These are phyloP conservation scores for Cryptosporidium tyzzeri DNA, from an alignment of 169 alveolate species.

Conservation along the genomic window DNA sequence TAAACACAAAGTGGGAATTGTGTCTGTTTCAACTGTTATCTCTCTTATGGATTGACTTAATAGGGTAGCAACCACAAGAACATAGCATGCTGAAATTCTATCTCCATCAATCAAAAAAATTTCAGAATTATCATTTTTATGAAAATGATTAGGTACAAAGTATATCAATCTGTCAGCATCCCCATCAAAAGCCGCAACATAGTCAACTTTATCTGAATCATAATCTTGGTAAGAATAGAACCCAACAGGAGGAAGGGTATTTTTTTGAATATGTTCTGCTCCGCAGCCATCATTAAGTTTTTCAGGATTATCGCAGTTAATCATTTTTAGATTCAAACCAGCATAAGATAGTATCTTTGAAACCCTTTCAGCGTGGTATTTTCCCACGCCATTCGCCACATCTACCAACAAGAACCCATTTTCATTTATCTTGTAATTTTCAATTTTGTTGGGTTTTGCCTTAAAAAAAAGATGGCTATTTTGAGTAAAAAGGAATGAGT, in stretches of 20 bases:
- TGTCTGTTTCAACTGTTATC: background rate
- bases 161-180: constrained; percentile 92
- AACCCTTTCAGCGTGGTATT: constrained; percentile 74
- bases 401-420: constrained; percentile 79
- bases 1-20: constrained; percentile 53
- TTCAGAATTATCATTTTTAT: constrained; percentile 21
- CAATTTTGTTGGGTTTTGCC: background rate
- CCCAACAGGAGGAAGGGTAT: constrained; percentile 79
- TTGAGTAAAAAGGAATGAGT: background rate
- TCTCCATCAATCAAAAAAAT: constrained; percentile 80
- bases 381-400: constrained; percentile 86
- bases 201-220: constrained; percentile 28
- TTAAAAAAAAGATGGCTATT: background rate
- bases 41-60: constrained; percentile 12
- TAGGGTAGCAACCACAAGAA: constrained; percentile 37
- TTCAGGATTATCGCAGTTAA: constrained; percentile 77
- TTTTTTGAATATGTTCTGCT: constrained; percentile 89
- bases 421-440: constrained; percentile 61
- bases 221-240: constrained; percentile 46
- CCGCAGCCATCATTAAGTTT: constrained; percentile 88
- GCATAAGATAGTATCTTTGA: constrained; percentile 32
- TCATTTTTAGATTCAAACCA: constrained; percentile 59
- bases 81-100: constrained; percentile 76
- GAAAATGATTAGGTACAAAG: constrained; percentile 73
- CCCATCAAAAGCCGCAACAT: constrained; percentile 85